Conservation (phyloP, 2,329 filamentous ascomycete species). For the Talaromyces atroroseus region DNA sequence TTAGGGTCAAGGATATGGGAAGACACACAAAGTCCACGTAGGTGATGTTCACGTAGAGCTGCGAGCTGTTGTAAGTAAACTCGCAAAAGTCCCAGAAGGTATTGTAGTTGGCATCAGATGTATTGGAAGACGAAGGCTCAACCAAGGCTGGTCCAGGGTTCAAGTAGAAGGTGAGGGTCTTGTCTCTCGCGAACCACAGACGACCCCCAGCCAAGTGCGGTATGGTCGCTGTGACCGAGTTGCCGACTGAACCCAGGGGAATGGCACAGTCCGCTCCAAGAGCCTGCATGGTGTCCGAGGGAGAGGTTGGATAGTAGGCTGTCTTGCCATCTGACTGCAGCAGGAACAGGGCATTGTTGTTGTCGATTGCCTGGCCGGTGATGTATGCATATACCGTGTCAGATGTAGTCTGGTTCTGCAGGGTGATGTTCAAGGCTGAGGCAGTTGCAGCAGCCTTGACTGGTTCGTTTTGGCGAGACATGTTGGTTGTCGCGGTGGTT, state of each 20-base stretch:
- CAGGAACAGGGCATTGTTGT: slow-evolving; percentile 56
- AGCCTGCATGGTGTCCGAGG: slow-evolving; percentile 44
- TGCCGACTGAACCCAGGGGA: slow-evolving; percentile 56
- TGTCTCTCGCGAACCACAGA: slow-evolving; percentile 63
- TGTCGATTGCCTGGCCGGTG: slow-evolving; percentile 60
- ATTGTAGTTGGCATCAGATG: slow-evolving; percentile 57
- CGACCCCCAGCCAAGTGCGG: slow-evolving; percentile 66
- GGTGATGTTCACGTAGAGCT: slow-evolving; percentile 64
- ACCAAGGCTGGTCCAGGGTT: slow-evolving; percentile 69
- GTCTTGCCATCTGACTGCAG: slow-evolving; percentile 62
- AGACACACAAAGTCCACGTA: slow-evolving; percentile 70
- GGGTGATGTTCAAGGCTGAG: slow-evolving; percentile 50
- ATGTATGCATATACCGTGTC: slow-evolving; percentile 62
- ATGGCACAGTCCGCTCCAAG: slow-evolving; percentile 59
- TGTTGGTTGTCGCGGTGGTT: not conserved
- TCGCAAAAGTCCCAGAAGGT: slow-evolving; percentile 64
- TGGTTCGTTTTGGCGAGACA: not conserved
- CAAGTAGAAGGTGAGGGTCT: slow-evolving; percentile 60
- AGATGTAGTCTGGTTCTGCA: slow-evolving; percentile 62
- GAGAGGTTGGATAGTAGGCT: slow-evolving; percentile 59
- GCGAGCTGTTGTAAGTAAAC: slow-evolving; percentile 58
- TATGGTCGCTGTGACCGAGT: slow-evolving; percentile 56
- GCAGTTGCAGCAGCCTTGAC: slow-evolving; percentile 4
- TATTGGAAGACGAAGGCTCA: slow-evolving; percentile 67
- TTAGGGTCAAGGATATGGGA: slow-evolving; percentile 55